Conservation (phyloP, 306 rosid genomes). For the Cyamopsis tetragonoloba region DNA sequence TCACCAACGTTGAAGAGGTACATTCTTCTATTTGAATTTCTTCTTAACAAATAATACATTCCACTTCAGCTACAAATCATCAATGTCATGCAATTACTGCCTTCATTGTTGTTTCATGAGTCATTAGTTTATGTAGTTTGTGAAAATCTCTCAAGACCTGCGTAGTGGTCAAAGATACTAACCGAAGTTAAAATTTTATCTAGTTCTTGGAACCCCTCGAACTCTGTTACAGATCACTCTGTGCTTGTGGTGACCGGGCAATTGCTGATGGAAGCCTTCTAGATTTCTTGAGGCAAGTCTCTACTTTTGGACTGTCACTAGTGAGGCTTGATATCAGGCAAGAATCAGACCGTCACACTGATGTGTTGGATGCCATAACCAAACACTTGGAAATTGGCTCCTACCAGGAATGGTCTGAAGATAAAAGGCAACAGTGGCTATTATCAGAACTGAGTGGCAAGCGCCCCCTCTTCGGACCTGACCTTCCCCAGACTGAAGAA, state of each 20-base stretch:
- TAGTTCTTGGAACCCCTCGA: slow-evolving; percentile 91
- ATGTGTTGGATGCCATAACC: slow-evolving; percentile 83
- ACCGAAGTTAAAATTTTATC: slow-evolving; percentile 22
- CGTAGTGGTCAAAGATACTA: slow-evolving; percentile 7
- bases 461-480: slow-evolving; percentile 81
- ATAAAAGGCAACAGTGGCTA: slow-evolving; percentile 82
- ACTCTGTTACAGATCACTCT: slow-evolving; percentile 80
- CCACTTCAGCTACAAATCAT: not conserved
- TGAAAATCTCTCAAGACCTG: not conserved
- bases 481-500: slow-evolving; percentile 88
- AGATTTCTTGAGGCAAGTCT: slow-evolving; percentile 88
- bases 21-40: not conserved
- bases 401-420: slow-evolving; percentile 88
- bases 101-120: too few species aligned
- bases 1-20: slow-evolving; percentile 74
- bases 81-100: slow-evolving; percentile 16
- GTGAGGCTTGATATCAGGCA: slow-evolving; percentile 92
- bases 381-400: slow-evolving; percentile 80
- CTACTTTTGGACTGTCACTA: slow-evolving; percentile 81
- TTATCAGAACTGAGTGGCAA: slow-evolving; percentile 77
- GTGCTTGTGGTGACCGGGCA: slow-evolving; percentile 77
- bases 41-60: not conserved
- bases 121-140: not conserved
- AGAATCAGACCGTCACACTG: slow-evolving; percentile 89
- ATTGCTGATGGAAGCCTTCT: slow-evolving; percentile 93